phyloP scores from a whole-genome alignment of 768 basidiomycete species.

The Antrodiella citrinella region DNA sequence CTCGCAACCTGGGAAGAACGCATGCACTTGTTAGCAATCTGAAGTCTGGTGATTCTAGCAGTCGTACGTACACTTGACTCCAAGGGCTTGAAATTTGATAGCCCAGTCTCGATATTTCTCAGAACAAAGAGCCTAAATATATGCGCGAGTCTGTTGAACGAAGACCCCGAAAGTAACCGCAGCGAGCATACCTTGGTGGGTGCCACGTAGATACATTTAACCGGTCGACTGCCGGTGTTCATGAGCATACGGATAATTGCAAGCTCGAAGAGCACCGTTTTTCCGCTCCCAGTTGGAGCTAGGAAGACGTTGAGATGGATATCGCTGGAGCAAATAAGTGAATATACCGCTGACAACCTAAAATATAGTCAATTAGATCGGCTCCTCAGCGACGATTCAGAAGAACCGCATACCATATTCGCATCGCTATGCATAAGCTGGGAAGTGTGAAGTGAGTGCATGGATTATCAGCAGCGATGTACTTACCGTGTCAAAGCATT shows the following conservation, averaged over 20 bases:
- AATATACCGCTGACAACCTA: slow-evolving; percentile 66
- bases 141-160: background rate
- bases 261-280: slow-evolving; percentile 92
- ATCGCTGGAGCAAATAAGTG: slow-evolving; percentile 3
- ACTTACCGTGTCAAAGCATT: slow-evolving; percentile 68
- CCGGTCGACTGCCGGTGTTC: slow-evolving; percentile 21
- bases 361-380: background rate
- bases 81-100: slow-evolving; percentile 66
- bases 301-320: slow-evolving; percentile 6
- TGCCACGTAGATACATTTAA: slow-evolving; percentile 85
- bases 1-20: slow-evolving; percentile 81
- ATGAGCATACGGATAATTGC: slow-evolving; percentile 72
- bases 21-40: no score
- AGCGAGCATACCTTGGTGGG: slow-evolving; percentile 66
- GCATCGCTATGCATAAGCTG: slow-evolving; percentile 53
- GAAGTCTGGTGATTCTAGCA: background rate
- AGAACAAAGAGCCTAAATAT: slow-evolving; percentile 69
- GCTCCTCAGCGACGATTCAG: background rate
- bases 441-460: no score
- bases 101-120: slow-evolving; percentile 84
- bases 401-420: slow-evolving; percentile 47
- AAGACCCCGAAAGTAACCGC: slow-evolving; percentile 2
- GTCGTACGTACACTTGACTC: slow-evolving; percentile 58
- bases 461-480: background rate
- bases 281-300: slow-evolving; percentile 96